Conservation (phyloP, 129 eudicot species). For the Centaurea solstitialis region DNA sequence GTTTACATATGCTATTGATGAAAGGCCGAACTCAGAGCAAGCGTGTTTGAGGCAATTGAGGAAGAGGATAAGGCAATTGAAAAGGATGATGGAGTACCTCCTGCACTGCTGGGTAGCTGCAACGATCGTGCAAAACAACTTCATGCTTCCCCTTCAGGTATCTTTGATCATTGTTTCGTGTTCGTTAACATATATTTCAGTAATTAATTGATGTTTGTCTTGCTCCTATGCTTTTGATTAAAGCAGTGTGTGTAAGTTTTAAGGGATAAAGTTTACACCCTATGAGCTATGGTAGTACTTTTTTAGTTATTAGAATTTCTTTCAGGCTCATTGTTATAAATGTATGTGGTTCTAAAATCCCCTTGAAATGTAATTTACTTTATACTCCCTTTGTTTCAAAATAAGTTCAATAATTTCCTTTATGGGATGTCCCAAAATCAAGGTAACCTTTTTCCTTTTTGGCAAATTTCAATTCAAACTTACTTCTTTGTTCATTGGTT, state of each 20-base stretch:
- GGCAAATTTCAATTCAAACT: not conserved
- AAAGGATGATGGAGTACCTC: slow-evolving; percentile 86
- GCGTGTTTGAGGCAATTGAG: slow-evolving; percentile 95
- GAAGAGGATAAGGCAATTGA: slow-evolving; percentile 86
- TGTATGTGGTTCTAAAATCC: not conserved
- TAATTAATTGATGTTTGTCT: not conserved
- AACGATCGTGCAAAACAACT: slow-evolving; percentile 93
- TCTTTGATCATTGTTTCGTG: not conserved
- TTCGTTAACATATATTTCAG: not conserved
- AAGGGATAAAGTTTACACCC: not conserved
- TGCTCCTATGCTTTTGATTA: not conserved
- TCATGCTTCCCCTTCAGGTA: slow-evolving; percentile 95
- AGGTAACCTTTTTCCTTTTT: not conserved
- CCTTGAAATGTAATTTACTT: not conserved
- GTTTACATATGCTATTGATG: not conserved
- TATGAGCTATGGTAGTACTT: not conserved
- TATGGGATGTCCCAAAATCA: not conserved
- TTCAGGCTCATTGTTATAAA: not conserved
- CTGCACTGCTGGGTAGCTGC: slow-evolving; percentile 94
- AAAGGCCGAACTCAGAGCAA: slow-evolving; percentile 97
- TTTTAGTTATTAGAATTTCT: not conserved
- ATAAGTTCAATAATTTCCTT: not conserved
- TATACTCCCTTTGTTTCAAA: not conserved
- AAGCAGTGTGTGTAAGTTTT: not conserved
- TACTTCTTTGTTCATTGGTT: not conserved